Conservation (phyloP, 192 early-diverging fungal species). For the Allomyces macrogynus region DNA sequence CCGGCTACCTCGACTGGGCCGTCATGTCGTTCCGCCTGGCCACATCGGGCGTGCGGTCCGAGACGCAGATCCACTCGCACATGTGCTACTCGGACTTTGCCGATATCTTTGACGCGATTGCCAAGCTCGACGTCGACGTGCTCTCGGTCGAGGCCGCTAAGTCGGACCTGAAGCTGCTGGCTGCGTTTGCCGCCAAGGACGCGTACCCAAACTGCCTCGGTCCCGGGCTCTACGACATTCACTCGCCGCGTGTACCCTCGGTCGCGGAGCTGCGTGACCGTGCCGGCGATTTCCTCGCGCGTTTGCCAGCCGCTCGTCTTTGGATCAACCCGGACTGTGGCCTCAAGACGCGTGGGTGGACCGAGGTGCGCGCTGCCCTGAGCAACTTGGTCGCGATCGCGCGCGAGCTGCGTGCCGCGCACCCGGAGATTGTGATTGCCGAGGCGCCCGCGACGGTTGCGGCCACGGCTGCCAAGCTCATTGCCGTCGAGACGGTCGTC, state of each 20-base stretch:
- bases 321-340: slow-evolving; percentile 99
- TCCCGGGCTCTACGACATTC: slow-evolving; percentile 96
- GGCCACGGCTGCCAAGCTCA: too few species aligned
- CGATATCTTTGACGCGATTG: slow-evolving; percentile 89
- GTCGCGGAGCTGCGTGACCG: slow-evolving; percentile 71
- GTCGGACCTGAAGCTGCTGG: slow-evolving; percentile 85
- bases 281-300: slow-evolving; percentile 61
- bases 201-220: slow-evolving; percentile 80
- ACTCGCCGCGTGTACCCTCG: slow-evolving; percentile 88
- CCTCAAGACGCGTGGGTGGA: slow-evolving; percentile 89
- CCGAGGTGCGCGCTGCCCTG: slow-evolving; percentile 70
- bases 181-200: slow-evolving; percentile 52
- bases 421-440: too few species aligned
- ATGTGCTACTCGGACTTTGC: slow-evolving; percentile 99
- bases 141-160: slow-evolving; percentile 97
- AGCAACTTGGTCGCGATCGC: slow-evolving; percentile 72
- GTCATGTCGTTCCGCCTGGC: slow-evolving; percentile 80
- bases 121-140: slow-evolving; percentile 78
- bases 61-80: slow-evolving; percentile 93
- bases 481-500: too few species aligned
- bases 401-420: slow-evolving; percentile 24
- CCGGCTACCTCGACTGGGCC: slow-evolving; percentile 84
- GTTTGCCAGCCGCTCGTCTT: slow-evolving; percentile 53
- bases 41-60: slow-evolving; percentile 60
- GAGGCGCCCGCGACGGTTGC: too few species aligned